Evolutionary conservation across 768 basidiomycete genomes (phyloP), one percentile per base, ranked within the genome.

Genomic region (Holtermannia corniformis): DNA sequence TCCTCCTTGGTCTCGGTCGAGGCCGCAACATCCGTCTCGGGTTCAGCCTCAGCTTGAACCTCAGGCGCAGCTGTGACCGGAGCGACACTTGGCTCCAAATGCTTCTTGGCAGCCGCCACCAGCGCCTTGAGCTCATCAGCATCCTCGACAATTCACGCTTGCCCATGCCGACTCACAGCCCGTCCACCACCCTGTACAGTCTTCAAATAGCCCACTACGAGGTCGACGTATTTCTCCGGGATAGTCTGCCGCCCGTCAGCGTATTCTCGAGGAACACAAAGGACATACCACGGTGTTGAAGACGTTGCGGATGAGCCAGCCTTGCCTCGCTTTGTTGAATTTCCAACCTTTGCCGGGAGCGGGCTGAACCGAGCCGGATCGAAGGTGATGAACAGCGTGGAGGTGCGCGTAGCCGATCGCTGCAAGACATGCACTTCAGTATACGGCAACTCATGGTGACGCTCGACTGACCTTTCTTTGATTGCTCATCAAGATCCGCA

Each of bases 291-390:
- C 59, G 5, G 49, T 45, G 37, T 56, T 56, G 52, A 56, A 64
- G 26, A 60, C 23, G 46, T 67, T 59, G 19, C 61, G 44, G 24
- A 62, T 52, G 23, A 63, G 51, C 65, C 65, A 67, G 45, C 60
- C 61, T 44, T 67, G 65, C 23, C 58, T 58, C 11, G 65, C 65
- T 45, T 67, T 67, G 55, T 58, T 64, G 44, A 67, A 67, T 43
- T 67, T 67, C 65, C 65, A 67, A 24, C 14, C 46, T 44, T 52
- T 23, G 1, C 57, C 60, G 10, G 47, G 56, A n/a, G 19, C 45
- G 41, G 32, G 10, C 16, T 37, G 32, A 37, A 37, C 32, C 7
- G 32, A 7, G 10, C 32, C 32, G 10, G 32, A 37, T 7, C 32
- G 32, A 37, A 37, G 32, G 16, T 37, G 32, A 37, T 37, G 32